Percentiles rank a stretch among this genome's conserved stretches.
Evolutionary conservation across 257 asterid species (phyloP).

Genomic region (Linderniella brevidens): DNA sequence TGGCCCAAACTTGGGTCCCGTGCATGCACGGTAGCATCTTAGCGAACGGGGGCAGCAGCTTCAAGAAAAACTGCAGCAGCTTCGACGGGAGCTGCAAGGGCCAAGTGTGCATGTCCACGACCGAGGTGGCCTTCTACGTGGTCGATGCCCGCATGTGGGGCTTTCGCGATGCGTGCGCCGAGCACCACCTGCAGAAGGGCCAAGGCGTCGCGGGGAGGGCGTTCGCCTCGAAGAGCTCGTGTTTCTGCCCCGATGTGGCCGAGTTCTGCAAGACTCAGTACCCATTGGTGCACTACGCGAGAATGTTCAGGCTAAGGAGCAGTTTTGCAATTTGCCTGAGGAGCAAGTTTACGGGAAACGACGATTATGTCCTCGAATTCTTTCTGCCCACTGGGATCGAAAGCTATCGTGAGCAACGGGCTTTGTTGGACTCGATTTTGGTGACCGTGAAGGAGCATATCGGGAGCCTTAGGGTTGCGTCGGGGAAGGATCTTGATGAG

Average conservation of each 20-base stretch:
- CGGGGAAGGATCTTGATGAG: slow-evolving; percentile 58
- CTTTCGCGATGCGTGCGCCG: slow-evolving; percentile 1
- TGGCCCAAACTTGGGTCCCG: neutral
- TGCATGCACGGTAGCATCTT: slow-evolving; percentile 71
- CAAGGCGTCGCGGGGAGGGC: slow-evolving; percentile 17
- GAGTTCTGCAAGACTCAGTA: slow-evolving; percentile 69
- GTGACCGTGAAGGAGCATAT: slow-evolving; percentile 67
- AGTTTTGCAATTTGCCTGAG: slow-evolving; percentile 70
- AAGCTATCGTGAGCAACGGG: slow-evolving; percentile 24
- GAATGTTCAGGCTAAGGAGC: slow-evolving; percentile 54
- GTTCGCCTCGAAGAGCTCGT: slow-evolving; percentile 18
- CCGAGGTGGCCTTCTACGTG: slow-evolving; percentile 17
- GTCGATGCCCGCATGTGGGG: slow-evolving; percentile 89
- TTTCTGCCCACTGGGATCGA: slow-evolving; percentile 43
- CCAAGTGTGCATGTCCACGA: slow-evolving; percentile 21
- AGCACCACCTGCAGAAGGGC: slow-evolving; percentile 3
- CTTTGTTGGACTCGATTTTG: slow-evolving; percentile 47
- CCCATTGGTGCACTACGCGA: slow-evolving; percentile 91
- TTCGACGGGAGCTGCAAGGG: slow-evolving; percentile 96
- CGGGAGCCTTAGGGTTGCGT: slow-evolving; percentile 72
- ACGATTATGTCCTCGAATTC: slow-evolving; percentile 66
- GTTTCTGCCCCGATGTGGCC: slow-evolving; percentile 57
- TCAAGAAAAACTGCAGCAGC: slow-evolving; percentile 81
- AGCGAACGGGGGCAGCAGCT: slow-evolving; percentile 78
- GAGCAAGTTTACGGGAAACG: slow-evolving; percentile 70